Percentiles rank a stretch among this genome's conserved stretches.
Conservation (phyloP, 208 protist genomes). For the Trypanosoma mega region DNA sequence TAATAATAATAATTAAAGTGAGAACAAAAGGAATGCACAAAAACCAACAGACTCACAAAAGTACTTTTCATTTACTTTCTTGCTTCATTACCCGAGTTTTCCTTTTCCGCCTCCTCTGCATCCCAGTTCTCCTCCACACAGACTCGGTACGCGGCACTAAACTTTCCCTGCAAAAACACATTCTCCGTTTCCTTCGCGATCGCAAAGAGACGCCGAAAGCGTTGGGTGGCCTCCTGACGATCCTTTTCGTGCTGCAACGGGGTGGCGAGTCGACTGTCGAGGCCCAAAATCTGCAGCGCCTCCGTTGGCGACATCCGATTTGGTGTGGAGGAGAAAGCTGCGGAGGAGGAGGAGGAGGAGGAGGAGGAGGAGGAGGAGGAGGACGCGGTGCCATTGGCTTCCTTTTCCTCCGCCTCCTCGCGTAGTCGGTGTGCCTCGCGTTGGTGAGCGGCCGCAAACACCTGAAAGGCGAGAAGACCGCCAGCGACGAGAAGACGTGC, state of each 20-base stretch:
- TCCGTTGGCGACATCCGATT: constrained; percentile 62
- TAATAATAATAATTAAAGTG: not conserved
- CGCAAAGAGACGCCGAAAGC: constrained; percentile 65
- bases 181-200: constrained; percentile 58
- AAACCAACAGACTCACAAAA: constrained; percentile 3
- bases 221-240: constrained; percentile 38
- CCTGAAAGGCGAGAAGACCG: constrained; percentile 42
- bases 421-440: constrained; percentile 39
- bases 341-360: no score
- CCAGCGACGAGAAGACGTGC: constrained; percentile 31
- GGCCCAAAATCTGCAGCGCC: constrained; percentile 69
- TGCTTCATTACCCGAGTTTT: no score
- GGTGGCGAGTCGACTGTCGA: constrained; percentile 37
- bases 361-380: no score
- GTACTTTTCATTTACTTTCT: not conserved
- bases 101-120: no score
- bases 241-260: constrained; percentile 34
- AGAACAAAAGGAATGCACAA: not conserved
- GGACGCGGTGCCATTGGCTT: not conserved
- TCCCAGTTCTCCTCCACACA: constrained; percentile 79
- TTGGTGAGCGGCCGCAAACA: constrained; percentile 56
- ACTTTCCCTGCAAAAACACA: constrained; percentile 74
- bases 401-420: constrained; percentile 24
- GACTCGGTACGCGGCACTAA: constrained; percentile 74
- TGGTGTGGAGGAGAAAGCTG: no score